Conservation (phyloP, 371 early-diverging fungal genomes). For the Syncephalis plumigaleata region DNA sequence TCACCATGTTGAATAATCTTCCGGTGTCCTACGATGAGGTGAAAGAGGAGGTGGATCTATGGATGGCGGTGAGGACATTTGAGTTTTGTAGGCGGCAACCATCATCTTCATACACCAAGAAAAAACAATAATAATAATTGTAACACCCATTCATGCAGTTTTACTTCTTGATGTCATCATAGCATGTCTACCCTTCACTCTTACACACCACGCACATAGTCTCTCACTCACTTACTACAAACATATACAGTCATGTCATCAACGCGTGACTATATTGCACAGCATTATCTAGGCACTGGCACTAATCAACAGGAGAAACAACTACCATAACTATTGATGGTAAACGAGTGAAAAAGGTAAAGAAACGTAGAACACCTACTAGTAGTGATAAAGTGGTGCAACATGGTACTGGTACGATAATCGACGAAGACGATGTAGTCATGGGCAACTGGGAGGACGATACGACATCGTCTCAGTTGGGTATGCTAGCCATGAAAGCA, state of each 20-base stretch:
- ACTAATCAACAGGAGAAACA: neutral
- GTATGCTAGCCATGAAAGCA: conserved; percentile 2
- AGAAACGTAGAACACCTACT: conserved; percentile 1
- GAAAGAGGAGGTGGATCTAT: too few relatives aligned
- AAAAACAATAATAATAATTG: too few relatives aligned
- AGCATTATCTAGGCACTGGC: neutral
- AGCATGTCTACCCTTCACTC: too few relatives aligned
- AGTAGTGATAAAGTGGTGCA: neutral
- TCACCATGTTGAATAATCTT: too few relatives aligned
- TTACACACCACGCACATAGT: too few relatives aligned
- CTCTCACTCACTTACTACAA: too few relatives aligned
- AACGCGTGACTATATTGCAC: neutral
- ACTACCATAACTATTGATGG: neutral
- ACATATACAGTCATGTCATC: neutral
- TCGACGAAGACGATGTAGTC: conserved; percentile 7
- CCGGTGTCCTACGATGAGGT: too few relatives aligned
- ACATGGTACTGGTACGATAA: conserved; percentile 1
- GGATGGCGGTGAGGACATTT: too few relatives aligned
- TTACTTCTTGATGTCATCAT: too few relatives aligned
- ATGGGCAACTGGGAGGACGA: neutral
- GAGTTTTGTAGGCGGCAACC: too few relatives aligned
- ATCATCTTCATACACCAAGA: too few relatives aligned
- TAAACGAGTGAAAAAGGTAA: conserved; percentile 1
- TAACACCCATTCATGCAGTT: too few relatives aligned
- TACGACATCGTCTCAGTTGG: neutral